Conservation (phyloP, 2,329 filamentous ascomycete genomes). For the Venturia pyrina region DNA sequence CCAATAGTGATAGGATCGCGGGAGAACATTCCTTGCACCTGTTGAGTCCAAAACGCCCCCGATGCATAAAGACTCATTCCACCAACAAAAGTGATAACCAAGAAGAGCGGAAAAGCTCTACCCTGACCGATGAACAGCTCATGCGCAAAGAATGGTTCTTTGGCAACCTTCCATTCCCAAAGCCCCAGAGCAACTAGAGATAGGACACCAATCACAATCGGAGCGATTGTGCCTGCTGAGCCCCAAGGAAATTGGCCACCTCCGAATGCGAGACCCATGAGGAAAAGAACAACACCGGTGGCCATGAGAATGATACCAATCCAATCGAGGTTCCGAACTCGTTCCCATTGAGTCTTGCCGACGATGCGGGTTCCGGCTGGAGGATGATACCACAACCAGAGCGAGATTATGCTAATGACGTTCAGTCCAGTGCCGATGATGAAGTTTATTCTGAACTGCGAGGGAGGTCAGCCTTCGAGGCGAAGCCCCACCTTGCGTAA, state of each 20-base stretch:
- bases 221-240: slow-evolving; percentile 9
- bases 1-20: slow-evolving; percentile 13
- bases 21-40: slow-evolving; percentile 3
- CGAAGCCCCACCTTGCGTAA: background rate
- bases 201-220: slow-evolving; percentile 9
- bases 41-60: slow-evolving; percentile 8
- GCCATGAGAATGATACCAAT: slow-evolving; percentile 11
- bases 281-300: slow-evolving; percentile 8
- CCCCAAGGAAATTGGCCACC: slow-evolving; percentile 9
- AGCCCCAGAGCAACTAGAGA: slow-evolving; percentile 5
- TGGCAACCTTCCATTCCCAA: slow-evolving; percentile 13
- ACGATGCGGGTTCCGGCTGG: background rate
- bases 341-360: background rate
- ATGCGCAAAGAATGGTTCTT: slow-evolving; percentile 12
- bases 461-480: background rate
- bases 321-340: slow-evolving; percentile 10
- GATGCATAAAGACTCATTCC: slow-evolving; percentile 13
- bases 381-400: slow-evolving; percentile 12
- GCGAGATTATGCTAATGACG: background rate
- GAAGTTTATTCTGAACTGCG: slow-evolving; percentile 11
- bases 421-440: slow-evolving; percentile 10
- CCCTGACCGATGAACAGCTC: slow-evolving; percentile 12
- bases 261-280: slow-evolving; percentile 11
- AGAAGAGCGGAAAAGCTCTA: slow-evolving; percentile 10
- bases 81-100: slow-evolving; percentile 12